Conservation (phyloP, 176 grass and related monocot species). For the Themeda triandra region DNA sequence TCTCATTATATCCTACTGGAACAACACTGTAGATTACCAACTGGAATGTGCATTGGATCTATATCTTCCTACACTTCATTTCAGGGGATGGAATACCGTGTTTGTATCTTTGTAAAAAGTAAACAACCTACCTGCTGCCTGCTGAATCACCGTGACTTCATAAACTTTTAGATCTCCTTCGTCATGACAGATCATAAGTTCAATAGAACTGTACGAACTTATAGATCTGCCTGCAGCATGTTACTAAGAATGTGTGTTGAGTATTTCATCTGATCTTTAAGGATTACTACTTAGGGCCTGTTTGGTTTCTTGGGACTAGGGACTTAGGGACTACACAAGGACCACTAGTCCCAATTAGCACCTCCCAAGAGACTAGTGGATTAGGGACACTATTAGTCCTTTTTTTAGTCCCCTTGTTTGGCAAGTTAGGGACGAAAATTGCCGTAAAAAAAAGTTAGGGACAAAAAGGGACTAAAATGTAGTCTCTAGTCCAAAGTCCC, state of each 20-base stretch:
- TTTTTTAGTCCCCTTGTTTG: too few species aligned
- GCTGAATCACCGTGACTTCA: not conserved
- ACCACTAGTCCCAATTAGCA: too few species aligned
- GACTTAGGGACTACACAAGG: too few species aligned
- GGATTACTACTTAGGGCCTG: constrained; percentile 12
- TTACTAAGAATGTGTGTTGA: not conserved
- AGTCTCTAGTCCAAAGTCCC: too few species aligned
- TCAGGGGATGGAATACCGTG: not conserved
- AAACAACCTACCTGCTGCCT: not conserved
- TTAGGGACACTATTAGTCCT: too few species aligned
- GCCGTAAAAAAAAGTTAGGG: too few species aligned
- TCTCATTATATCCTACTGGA: not conserved
- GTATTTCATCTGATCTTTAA: constrained; percentile 18
- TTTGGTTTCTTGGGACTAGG: too few species aligned
- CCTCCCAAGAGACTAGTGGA: too few species aligned
- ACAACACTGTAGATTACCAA: not conserved
- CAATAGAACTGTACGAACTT: constrained; percentile 1
- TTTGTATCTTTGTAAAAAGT: constrained; percentile 19
- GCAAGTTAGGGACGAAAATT: too few species aligned
- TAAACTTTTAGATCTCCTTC: not conserved
- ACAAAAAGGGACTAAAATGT: too few species aligned
- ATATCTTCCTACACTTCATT: not conserved
- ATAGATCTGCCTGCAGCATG: not conserved
- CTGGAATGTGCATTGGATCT: not conserved
- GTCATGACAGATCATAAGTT: not conserved